These are phyloP conservation scores for Astragalus glycyphyllos DNA, from an alignment of 306 rosid genomes.

Conservation along the genomic window DNA sequence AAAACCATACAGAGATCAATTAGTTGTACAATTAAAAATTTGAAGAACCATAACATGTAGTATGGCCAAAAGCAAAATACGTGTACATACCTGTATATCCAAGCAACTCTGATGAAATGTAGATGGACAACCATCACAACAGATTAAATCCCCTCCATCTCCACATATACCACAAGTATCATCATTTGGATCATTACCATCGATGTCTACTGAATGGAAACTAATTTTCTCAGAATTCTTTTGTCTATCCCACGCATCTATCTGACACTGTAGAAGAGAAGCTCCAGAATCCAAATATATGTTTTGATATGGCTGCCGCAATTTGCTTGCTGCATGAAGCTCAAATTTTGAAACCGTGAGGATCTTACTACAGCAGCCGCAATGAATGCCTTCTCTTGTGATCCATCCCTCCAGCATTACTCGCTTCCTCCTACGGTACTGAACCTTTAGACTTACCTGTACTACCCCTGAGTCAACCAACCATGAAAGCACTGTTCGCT, in stretches of 20 bases:
- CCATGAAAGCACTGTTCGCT: conserved; percentile 93
- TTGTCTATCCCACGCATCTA: conserved; percentile 89
- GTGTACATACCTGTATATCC: conserved; percentile 63
- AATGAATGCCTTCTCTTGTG: conserved; percentile 93
- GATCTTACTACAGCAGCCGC: conserved; percentile 96
- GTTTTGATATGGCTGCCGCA: conserved; percentile 91
- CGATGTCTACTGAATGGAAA: conserved; percentile 71
- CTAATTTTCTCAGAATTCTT: conserved; percentile 63
- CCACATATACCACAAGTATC: conserved; percentile 96
- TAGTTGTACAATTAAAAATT: conserved; percentile 6
- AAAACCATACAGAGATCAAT: neutral
- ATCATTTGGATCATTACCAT: conserved; percentile 93
- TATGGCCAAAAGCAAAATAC: conserved; percentile 30
- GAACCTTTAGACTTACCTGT: conserved; percentile 88
- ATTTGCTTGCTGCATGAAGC: conserved; percentile 94
- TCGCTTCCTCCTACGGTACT: conserved; percentile 76
- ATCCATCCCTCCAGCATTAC: conserved; percentile 95
- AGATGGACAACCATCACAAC: conserved; percentile 97
- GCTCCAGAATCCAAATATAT: conserved; percentile 88
- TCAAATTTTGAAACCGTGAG: conserved; percentile 91
- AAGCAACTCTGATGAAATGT: conserved; percentile 93
- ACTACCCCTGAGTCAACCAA: conserved; percentile 81
- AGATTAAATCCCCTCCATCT: conserved; percentile 96
- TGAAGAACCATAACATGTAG: conserved; percentile 9
- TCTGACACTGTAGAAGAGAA: conserved; percentile 90